These are phyloP conservation scores for Ophiostoma sp. DNA, from an alignment of 2,329 filamentous ascomycete species.

Conservation along the genomic window DNA sequence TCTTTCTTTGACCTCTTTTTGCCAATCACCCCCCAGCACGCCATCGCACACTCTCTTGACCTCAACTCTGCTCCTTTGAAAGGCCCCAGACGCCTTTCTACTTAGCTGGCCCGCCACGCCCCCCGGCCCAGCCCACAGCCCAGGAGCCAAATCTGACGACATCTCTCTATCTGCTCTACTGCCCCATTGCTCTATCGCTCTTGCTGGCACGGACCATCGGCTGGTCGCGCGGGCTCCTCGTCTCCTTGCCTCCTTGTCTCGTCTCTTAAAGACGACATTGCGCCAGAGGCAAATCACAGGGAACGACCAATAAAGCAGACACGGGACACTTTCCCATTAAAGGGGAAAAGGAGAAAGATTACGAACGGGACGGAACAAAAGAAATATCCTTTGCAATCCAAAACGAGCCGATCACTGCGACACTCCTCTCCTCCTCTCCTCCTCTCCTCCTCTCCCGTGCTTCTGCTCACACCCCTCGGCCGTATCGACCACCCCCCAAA, in stretches of 20 bases:
- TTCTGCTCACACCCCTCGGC: conserved; percentile 6
- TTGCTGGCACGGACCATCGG: conserved; percentile 5
- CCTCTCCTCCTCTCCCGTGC: not conserved
- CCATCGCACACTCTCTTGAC: conserved; percentile 24
- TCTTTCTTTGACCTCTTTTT: conserved; percentile 13
- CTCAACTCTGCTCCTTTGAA: conserved; percentile 17
- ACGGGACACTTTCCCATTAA: not conserved
- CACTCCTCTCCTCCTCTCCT: not conserved
- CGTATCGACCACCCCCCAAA: conserved; percentile 11
- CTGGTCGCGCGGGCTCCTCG: not conserved
- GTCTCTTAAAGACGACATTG: not conserved
- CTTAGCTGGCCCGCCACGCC: conserved; percentile 8
- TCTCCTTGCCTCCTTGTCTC: not conserved
- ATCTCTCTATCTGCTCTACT: not conserved
- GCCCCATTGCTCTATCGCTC: not conserved
- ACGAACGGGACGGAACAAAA: not conserved
- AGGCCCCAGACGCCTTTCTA: not conserved
- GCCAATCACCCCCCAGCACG: conserved; percentile 24
- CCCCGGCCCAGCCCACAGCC: not conserved
- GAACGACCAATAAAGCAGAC: not conserved
- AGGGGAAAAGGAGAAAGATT: conserved; percentile 7
- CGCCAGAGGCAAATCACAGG: not conserved
- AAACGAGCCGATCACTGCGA: conserved; percentile 5
- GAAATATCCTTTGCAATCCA: not conserved
- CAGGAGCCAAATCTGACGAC: conserved; percentile 23